Conservation (phyloP, 2,329 filamentous ascomycete genomes). For the Seiridium cupressi region DNA sequence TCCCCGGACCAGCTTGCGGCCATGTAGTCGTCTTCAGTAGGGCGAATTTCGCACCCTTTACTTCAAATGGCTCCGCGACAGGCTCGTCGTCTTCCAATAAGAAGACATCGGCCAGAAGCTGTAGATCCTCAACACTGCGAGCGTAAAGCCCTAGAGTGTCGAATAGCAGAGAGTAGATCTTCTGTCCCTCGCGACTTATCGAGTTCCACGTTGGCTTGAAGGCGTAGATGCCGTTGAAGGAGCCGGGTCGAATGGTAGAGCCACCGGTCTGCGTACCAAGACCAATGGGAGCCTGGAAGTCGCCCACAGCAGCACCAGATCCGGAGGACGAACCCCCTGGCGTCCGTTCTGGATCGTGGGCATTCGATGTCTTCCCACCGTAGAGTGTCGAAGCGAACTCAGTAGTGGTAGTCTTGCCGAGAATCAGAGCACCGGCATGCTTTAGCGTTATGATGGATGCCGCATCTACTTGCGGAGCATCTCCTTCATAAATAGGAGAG, state of each 20-base stretch:
- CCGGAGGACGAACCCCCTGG: constrained; percentile 69
- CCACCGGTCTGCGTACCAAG: constrained; percentile 68
- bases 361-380: constrained; percentile 57
- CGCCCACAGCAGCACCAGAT: constrained; percentile 64
- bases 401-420: constrained; percentile 60
- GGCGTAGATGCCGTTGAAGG: constrained; percentile 63
- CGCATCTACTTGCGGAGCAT: constrained; percentile 48
- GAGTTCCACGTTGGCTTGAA: constrained; percentile 67
- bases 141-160: constrained; percentile 64
- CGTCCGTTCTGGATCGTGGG: constrained; percentile 63
- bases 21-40: constrained; percentile 54
- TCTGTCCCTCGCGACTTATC: constrained; percentile 60
- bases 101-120: constrained; percentile 54
- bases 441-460: constrained; percentile 50
- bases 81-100: constrained; percentile 49
- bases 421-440: constrained; percentile 54
- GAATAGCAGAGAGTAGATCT: constrained; percentile 55
- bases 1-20: constrained; percentile 41
- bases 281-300: constrained; percentile 59
- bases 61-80: constrained; percentile 18
- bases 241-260: constrained; percentile 61
- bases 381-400: constrained; percentile 59
- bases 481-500: constrained; percentile 50
- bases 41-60: constrained; percentile 52
- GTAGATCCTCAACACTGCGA: constrained; percentile 55